Base-by-base conservation (phyloP, 495 filamentous ascomycete species). In the Penicillium lividum region DNA sequence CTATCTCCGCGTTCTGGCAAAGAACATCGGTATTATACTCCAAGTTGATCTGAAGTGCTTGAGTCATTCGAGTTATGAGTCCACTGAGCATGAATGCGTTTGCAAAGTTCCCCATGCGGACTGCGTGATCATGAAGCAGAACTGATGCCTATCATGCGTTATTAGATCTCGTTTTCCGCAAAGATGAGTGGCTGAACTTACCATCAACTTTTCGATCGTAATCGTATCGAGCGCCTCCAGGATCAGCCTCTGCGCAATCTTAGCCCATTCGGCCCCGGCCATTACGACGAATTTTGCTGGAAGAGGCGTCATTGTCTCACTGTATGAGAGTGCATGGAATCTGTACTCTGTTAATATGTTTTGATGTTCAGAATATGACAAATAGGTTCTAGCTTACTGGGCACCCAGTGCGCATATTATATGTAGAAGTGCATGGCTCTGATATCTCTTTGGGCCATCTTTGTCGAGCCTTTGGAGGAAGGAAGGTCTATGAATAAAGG, bases 51-150 rank as follows among this genome's bases (percentile, higher is more conserved):
- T 75, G 69, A 3, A 75, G 60, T 1, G 71, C 73, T 51, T 75
- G 73, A 8, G 66, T 68, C 71, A 73, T 74, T 25, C 73, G 69
- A 4, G 71, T 67, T 7, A 65, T 73, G 3, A 75, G 60, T 1
- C 71, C 71, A 46, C 71, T 72, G 11, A 75, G 57, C 71, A 75
- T 74, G 33, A 73, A 70, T 1, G 73, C 73, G 43, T 71, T 68
- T 9, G 71, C 59, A 52, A 73, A 73, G 7, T 76, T 68, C 5
- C 67, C 70, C 57, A 73, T 56, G 1, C 73, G 68, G 22, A 73
- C 53, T 4, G 66, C 68, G 50, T 71, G 67, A 45, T 74, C 71
- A 45, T 73, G 67, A 28, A 74, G 65, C 2, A 76, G 51, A 18
- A 71, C 67, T 0, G 71, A 55, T 2, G 68, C 64, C 70, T 73